Evolutionary conservation across 2,329 filamentous ascomycete genomes (phyloP), one percentile per base, ranked within the genome.

Genomic region (Epichloe brachyelytri): DNA sequence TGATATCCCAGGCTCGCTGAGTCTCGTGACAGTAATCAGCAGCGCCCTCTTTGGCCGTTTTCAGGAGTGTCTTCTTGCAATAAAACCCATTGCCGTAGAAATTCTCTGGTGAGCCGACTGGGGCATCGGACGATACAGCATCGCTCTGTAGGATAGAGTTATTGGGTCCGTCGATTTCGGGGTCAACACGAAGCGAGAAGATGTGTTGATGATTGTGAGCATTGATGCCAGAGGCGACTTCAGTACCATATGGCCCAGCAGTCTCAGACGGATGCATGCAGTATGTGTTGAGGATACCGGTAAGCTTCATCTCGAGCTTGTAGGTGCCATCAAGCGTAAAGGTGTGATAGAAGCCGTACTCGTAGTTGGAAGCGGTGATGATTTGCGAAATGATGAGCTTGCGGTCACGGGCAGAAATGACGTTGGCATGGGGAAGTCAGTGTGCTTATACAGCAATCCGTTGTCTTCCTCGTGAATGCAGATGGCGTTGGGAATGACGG

Each of bases 11-110:
- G 3, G 51, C 37, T 15, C 56, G 54, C 47, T 60, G 63, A 2
- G 64, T 65, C 50, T 66, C 57, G 53, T 58, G 58, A 46, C 56
- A 54, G 54, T 64, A 63, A 39, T 54, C 46, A 19, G 55, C 56
- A 8, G 56, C 58, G 14, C 52, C 59, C 46, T 62, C 53, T 19
- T 49, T 53, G 30, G 60, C 52, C 10, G 57, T 62, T 1, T 52
- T 53, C 12, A 63, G 56, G 15, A 55, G 52, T 26, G 61, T 63
- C 58, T 59, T 61, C 46, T 56, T 59, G 54, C 55, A 59, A 53
- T 61, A 87, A 65, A 88, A 88, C 5, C 82, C 85, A 60, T 88
- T 88, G 54, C 85, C 85, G 63, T 86, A 83, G 51, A 75, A 79
- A 66, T 89, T 88, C 63, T 86, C 82, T 8, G 71, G 67, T 46